These are phyloP conservation scores for Claviceps sp. DNA, from an alignment of 2,329 filamentous ascomycete species.

Conservation along the genomic window DNA sequence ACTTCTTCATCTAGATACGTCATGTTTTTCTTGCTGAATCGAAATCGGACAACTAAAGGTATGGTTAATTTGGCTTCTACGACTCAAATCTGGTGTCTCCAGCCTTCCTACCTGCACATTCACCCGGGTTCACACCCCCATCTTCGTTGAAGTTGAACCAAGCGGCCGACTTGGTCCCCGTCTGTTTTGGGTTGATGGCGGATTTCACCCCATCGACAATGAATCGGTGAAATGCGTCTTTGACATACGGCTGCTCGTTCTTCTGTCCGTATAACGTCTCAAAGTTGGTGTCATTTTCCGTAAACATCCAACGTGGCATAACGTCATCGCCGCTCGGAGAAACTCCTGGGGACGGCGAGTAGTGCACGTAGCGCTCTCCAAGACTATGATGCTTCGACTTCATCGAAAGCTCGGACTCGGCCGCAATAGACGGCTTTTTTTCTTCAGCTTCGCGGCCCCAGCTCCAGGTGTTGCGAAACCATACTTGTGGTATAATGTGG, in stretches of 20 bases:
- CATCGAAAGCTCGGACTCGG: slow-evolving; percentile 51
- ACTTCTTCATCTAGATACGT: slow-evolving; percentile 81
- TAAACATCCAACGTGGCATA: slow-evolving; percentile 75
- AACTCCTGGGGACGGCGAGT: slow-evolving; percentile 81
- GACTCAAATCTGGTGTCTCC: background rate
- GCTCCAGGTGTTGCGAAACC: slow-evolving; percentile 95
- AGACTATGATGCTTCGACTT: slow-evolving; percentile 69
- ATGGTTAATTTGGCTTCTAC: background rate
- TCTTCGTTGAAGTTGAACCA: slow-evolving; percentile 90
- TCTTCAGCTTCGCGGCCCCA: slow-evolving; percentile 71
- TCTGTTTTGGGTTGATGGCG: slow-evolving; percentile 66
- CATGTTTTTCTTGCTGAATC: slow-evolving; percentile 63
- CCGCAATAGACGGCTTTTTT: slow-evolving; percentile 67
- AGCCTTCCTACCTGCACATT: slow-evolving; percentile 62
- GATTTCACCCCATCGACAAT: slow-evolving; percentile 72
- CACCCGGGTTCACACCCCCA: slow-evolving; percentile 74
- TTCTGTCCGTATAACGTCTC: slow-evolving; percentile 61
- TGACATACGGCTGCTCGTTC: slow-evolving; percentile 77
- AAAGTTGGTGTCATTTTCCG: slow-evolving; percentile 90
- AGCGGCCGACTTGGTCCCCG: slow-evolving; percentile 78
- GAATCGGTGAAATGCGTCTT: slow-evolving; percentile 85
- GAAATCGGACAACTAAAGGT: slow-evolving; percentile 67
- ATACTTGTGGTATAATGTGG: slow-evolving; percentile 88
- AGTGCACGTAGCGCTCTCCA: slow-evolving; percentile 69
- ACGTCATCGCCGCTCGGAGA: slow-evolving; percentile 71